Conservation (phyloP, 1,284 basidiomycete genomes). For the Coriolopsis trogii region DNA sequence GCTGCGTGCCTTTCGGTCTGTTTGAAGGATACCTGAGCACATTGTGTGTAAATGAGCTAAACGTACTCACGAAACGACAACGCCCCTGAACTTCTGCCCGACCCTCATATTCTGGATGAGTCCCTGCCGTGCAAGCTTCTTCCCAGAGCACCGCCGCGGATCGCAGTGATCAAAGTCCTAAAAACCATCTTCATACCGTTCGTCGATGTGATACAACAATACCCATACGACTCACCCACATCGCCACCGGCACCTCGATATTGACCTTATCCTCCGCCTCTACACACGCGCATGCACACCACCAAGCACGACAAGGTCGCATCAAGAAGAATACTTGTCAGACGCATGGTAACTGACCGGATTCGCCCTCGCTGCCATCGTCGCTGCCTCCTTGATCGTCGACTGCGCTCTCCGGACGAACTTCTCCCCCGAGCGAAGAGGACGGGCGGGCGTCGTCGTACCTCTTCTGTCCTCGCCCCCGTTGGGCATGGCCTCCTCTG, state of each 20-base stretch:
- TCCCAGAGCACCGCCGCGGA: slow-evolving; percentile 92
- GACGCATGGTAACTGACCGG: slow-evolving; percentile 12
- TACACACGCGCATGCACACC: not conserved
- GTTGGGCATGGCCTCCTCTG: slow-evolving; percentile 20
- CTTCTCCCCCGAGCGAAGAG: slow-evolving; percentile 31
- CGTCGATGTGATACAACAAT: not conserved
- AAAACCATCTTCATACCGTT: not conserved
- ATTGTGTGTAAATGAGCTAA: too few species aligned
- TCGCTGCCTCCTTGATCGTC: slow-evolving; percentile 9
- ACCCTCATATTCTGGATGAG: slow-evolving; percentile 86
- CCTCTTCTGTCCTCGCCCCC: slow-evolving; percentile 21
- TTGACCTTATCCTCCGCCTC: slow-evolving; percentile 26
- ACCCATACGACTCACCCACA: slow-evolving; percentile 71
- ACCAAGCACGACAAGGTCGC: not conserved
- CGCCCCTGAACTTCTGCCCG: slow-evolving; percentile 86
- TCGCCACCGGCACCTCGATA: slow-evolving; percentile 77
- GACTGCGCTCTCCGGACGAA: slow-evolving; percentile 23
- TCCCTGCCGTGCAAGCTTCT: slow-evolving; percentile 87
- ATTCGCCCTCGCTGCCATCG: slow-evolving; percentile 11
- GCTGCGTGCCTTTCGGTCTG: slow-evolving; percentile 85
- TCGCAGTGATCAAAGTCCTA: slow-evolving; percentile 98
- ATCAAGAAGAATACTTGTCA: not conserved
- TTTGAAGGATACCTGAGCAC: not conserved
- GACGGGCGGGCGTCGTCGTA: slow-evolving; percentile 40
- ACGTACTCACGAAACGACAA: slow-evolving; percentile 82